Base-by-base conservation (phyloP, 176 grass and related monocot genomes). In the Dendrocalamus sinicus region DNA sequence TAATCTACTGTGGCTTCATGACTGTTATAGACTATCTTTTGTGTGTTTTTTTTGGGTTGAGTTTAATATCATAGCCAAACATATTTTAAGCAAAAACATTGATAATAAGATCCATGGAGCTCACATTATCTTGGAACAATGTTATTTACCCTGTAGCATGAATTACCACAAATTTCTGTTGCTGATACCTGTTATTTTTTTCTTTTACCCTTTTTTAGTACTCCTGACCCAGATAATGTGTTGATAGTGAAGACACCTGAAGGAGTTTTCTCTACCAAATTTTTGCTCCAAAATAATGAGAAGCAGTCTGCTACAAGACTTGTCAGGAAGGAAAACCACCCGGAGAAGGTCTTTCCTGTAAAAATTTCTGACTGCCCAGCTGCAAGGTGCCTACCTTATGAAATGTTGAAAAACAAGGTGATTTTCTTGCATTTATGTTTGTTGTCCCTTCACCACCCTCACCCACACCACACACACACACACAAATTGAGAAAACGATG, bases 251-350 rank as follows among this genome's bases (percentile, higher is more conserved):
- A 89, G 76, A 94, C 96, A 65, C 87, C 91, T 9, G 87, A 90
- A 51, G 88, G 78, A 75, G 90, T 96, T 82, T 92, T 94, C 81
- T 91, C 90, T 45, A 99, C 91, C 53, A 94, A 92, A 75, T 89
- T 72, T 72, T 90, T 89, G 12, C 70, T 91, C 67, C 87, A 88
- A 85, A 92, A 81, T 74, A 90, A 85, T 80, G 91, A 78, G 82
- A 90, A 91, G 37, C 88, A 90, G 58, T 73, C 47, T 86, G 85
- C 43, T 32, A n/a, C 81, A 19, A 92, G 90, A 78, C 74, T 96
- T 53, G 55, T 84, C 55, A 94, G 79, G 83, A 88, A 71, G n/a
- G 92, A 96, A 12, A 87, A 75, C 55, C 71, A 70, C 63, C 76
- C 82, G 52, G 89, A 93, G 76, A 76, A 43, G 26, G 51, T 82